phyloP scores from a whole-genome alignment of 2,329 filamentous ascomycete genomes.

The Microdochium paspali region DNA sequence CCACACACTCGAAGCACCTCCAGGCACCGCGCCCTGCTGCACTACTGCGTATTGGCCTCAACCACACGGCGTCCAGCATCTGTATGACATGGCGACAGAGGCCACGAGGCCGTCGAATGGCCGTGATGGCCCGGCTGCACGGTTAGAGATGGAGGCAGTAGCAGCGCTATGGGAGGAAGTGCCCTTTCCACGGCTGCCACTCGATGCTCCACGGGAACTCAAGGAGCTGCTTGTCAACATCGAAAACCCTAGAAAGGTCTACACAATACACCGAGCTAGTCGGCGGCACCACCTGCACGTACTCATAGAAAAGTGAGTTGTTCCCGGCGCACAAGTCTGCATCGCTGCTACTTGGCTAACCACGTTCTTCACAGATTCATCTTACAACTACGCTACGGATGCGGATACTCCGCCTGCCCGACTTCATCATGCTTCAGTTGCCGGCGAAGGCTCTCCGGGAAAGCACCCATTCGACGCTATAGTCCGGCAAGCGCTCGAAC shows the following conservation, averaged over 20 bases:
- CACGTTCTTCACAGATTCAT: slow-evolving; percentile 73
- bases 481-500: slow-evolving; percentile 75
- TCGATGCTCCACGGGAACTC: slow-evolving; percentile 50
- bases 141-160: slow-evolving; percentile 36
- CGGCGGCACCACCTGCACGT: slow-evolving; percentile 56
- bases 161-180: slow-evolving; percentile 53
- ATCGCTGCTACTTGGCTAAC: no score
- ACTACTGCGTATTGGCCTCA: neutral
- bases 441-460: slow-evolving; percentile 56
- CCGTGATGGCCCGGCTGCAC: slow-evolving; percentile 11
- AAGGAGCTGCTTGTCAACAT: slow-evolving; percentile 45
- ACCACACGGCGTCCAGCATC: slow-evolving; percentile 1
- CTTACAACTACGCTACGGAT: slow-evolving; percentile 74
- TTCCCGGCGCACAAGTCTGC: no score
- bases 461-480: slow-evolving; percentile 65
- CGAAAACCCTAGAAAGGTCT: slow-evolving; percentile 52
- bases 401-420: slow-evolving; percentile 56
- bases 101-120: slow-evolving; percentile 22
- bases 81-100: slow-evolving; percentile 41
- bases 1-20: no score
- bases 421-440: slow-evolving; percentile 76
- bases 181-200: slow-evolving; percentile 48
- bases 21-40: neutral
- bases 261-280: slow-evolving; percentile 49
- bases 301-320: slow-evolving; percentile 54